Evolutionary conservation across 805 yeast species (phyloP).

Genomic region (Ogataea nonfermentans): DNA sequence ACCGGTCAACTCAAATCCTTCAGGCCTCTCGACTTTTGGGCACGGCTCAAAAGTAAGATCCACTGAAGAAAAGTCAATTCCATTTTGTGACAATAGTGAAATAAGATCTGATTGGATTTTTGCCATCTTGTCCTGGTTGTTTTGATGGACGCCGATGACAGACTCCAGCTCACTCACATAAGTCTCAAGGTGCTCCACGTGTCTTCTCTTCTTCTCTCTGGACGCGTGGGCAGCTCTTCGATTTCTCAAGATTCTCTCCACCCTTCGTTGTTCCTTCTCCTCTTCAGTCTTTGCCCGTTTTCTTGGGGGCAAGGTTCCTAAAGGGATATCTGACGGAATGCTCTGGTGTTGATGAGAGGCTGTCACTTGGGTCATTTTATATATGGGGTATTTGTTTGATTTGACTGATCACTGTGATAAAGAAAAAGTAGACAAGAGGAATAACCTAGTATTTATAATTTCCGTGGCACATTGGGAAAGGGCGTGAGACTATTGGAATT

Average conservation of each 20-base stretch:
- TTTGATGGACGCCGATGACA: conserved; percentile 13
- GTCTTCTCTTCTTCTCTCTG: conserved; percentile 92
- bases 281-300: conserved; percentile 95
- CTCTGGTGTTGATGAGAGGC: conserved; percentile 13
- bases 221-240: conserved; percentile 98
- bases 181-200: conserved; percentile 79
- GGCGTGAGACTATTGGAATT: conserved; percentile 3
- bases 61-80: conserved; percentile 17
- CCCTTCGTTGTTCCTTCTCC: conserved; percentile 94
- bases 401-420: conserved; percentile 6
- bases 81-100: conserved; percentile 17
- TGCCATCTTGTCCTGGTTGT: conserved; percentile 16
- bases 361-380: conserved; percentile 12
- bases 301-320: conserved; percentile 71
- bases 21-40: conserved; percentile 25
- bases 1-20: conserved; percentile 26
- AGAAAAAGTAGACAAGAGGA: conserved; percentile 5
- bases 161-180: conserved; percentile 46
- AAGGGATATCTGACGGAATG: conserved; percentile 13
- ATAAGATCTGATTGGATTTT: conserved; percentile 19
- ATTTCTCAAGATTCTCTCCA: conserved; percentile 89
- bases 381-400: conserved; percentile 19
- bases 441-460: conserved; percentile 10
- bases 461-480: conserved; percentile 3
- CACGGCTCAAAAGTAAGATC: conserved; percentile 16